Evolutionary conservation across 768 basidiomycete species (phyloP).

Genomic region (Clathrus columnatus): DNA sequence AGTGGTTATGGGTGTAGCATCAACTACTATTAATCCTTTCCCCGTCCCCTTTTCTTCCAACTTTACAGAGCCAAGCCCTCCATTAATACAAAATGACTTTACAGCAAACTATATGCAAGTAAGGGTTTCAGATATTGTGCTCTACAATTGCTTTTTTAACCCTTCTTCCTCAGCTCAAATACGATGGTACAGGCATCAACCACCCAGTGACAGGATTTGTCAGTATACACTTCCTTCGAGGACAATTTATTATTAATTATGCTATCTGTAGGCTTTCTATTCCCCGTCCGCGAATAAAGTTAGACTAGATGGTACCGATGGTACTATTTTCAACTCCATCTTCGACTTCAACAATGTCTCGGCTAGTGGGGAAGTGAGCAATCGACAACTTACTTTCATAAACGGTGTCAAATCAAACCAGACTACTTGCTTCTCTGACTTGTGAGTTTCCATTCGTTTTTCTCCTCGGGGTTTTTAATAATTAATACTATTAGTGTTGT

Average conservation of each 20-base stretch:
- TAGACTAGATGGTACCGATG: not conserved
- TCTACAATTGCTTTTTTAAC: not conserved
- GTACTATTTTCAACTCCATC: not conserved
- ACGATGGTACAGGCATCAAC: not conserved
- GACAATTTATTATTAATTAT: not conserved
- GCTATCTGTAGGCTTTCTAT: not conserved
- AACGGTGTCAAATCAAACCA: not conserved
- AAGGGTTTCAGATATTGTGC: not conserved
- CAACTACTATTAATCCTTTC: not conserved
- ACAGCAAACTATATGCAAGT: conserved; percentile 9
- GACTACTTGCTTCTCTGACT: conserved; percentile 2
- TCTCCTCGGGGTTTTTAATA: not conserved
- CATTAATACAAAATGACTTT: conserved; percentile 1
- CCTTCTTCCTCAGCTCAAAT: not conserved
- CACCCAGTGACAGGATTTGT: conserved; percentile 4
- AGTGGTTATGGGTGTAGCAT: not conserved
- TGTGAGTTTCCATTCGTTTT: conserved; percentile 1
- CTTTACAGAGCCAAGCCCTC: conserved; percentile 3
- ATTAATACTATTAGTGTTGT: not conserved
- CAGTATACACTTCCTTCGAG: not conserved
- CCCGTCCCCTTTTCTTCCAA: conserved; percentile 5
- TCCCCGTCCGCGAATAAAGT: conserved; percentile 1
- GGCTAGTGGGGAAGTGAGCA: not conserved
- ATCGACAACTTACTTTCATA: not conserved
- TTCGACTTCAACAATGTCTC: conserved; percentile 5